phyloP scores from a whole-genome alignment of 2,329 filamentous ascomycete genomes.

The Didymella lethalis region DNA sequence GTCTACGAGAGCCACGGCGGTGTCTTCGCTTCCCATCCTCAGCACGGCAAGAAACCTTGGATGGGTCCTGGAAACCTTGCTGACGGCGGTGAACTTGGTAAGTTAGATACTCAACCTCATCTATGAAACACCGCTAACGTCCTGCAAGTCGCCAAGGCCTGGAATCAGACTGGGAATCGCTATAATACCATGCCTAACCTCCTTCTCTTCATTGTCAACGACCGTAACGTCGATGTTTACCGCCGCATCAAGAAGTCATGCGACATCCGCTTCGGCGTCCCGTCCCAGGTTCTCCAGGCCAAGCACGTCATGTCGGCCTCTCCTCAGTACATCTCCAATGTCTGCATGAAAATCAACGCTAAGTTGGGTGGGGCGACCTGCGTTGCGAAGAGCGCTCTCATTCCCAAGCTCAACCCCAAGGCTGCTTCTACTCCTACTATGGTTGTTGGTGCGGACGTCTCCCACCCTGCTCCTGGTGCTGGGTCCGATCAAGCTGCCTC shows the following conservation, averaged over 20 bases:
- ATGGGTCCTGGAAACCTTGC: conserved; percentile 42
- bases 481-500: conserved; percentile 63
- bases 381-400: conserved; percentile 53
- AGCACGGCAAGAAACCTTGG: conserved; percentile 42
- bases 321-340: conserved; percentile 89
- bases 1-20: conserved; percentile 70
- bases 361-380: conserved; percentile 88
- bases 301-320: conserved; percentile 73
- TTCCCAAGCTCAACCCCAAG: conserved; percentile 25
- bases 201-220: conserved; percentile 77
- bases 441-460: conserved; percentile 91
- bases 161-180: conserved; percentile 62
- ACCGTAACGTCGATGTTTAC: conserved; percentile 76
- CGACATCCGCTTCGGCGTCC: conserved; percentile 83
- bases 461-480: conserved; percentile 74
- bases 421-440: conserved; percentile 63
- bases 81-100: conserved; percentile 52
- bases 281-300: conserved; percentile 82
- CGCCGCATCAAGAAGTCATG: conserved; percentile 87
- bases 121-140: background rate
- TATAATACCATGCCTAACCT: conserved; percentile 72
- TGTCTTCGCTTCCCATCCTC: conserved; percentile 50
- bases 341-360: conserved; percentile 95
- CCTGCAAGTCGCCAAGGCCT: conserved; percentile 61
- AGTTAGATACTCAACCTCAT: conserved; percentile 24